Percentiles rank a stretch among this genome's conserved stretches.
Conservation (phyloP, 306 rosid genomes). For the Gynostemma pentaphyllum region DNA sequence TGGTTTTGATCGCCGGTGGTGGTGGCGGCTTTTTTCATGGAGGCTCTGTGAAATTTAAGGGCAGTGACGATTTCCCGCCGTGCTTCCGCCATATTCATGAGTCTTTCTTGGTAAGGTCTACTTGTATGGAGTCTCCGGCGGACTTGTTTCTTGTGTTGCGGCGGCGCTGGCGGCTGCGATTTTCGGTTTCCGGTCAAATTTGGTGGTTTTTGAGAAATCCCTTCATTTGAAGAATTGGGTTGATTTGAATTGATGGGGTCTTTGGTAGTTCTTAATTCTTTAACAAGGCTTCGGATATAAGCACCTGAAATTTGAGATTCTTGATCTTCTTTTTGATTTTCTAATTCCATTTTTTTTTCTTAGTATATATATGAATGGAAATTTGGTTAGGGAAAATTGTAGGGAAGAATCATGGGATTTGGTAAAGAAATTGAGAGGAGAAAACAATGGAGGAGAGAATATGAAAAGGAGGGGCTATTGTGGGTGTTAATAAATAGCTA, state of each 20-base stretch:
- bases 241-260: constrained; percentile 27
- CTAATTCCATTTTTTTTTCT: background rate
- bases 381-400: constrained; percentile 22
- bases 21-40: constrained; percentile 60
- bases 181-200: constrained; percentile 12
- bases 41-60: constrained; percentile 73
- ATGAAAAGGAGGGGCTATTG: too few species aligned
- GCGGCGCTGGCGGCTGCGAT: constrained; percentile 5
- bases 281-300: constrained; percentile 57
- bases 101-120: constrained; percentile 76
- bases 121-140: constrained; percentile 77
- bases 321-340: constrained; percentile 25
- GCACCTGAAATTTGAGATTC: constrained; percentile 41
- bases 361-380: constrained; percentile 20
- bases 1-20: constrained; percentile 19
- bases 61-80: constrained; percentile 86
- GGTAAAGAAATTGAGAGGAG: too few species aligned
- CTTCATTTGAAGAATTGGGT: constrained; percentile 12
- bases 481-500: too few species aligned
- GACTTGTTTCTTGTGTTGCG: constrained; percentile 67
- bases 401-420: constrained; percentile 43
- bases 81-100: constrained; percentile 89
- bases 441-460: too few species aligned
- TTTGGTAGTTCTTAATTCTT: constrained; percentile 49
- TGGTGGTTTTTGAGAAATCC: constrained; percentile 22